Evolutionary conservation across 2,329 filamentous ascomycete species (phyloP).

Genomic region (Exophiala sp.): DNA sequence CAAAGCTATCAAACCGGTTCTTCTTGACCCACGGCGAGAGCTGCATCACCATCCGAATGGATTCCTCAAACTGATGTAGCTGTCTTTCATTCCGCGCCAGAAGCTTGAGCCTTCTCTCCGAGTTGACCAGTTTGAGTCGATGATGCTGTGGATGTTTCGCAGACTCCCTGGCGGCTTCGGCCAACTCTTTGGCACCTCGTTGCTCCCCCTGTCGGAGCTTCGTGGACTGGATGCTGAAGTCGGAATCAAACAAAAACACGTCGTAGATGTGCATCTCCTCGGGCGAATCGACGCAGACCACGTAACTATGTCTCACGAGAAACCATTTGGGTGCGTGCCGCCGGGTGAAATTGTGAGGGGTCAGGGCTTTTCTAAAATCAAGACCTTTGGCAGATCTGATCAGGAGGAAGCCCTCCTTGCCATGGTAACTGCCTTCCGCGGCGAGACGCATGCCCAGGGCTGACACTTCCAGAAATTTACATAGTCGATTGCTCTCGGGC

Average conservation of each 20-base stretch:
- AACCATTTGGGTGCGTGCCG: constrained; percentile 95
- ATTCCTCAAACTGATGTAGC: constrained; percentile 87
- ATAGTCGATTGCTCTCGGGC: constrained; percentile 88
- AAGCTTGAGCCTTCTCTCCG: constrained; percentile 85
- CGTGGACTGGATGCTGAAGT: constrained; percentile 66
- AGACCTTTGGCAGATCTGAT: constrained; percentile 88
- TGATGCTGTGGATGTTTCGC: constrained; percentile 67
- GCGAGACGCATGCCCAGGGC: constrained; percentile 88
- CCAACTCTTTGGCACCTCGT: constrained; percentile 52
- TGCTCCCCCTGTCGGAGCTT: constrained; percentile 44
- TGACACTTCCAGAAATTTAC: constrained; percentile 91
- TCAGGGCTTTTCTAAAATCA: constrained; percentile 75
- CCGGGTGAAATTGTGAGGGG: constrained; percentile 57
- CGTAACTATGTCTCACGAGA: constrained; percentile 91
- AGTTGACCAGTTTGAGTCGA: constrained; percentile 78
- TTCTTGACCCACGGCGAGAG: constrained; percentile 75
- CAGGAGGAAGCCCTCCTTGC: constrained; percentile 89
- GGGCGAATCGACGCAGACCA: constrained; percentile 96
- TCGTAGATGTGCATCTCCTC: constrained; percentile 99
- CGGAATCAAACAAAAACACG: constrained; percentile 90
- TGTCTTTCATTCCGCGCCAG: constrained; percentile 86
- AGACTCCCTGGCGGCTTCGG: constrained; percentile 58
- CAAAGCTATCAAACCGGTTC: constrained; percentile 89
- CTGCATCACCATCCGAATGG: constrained; percentile 75
- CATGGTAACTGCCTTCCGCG: constrained; percentile 93